A percentile compares a stretch with the other conserved stretches of the same genome.
Evolutionary conservation across 257 asterid species (phyloP).

Genomic region (Schizonepeta tenuifolia): DNA sequence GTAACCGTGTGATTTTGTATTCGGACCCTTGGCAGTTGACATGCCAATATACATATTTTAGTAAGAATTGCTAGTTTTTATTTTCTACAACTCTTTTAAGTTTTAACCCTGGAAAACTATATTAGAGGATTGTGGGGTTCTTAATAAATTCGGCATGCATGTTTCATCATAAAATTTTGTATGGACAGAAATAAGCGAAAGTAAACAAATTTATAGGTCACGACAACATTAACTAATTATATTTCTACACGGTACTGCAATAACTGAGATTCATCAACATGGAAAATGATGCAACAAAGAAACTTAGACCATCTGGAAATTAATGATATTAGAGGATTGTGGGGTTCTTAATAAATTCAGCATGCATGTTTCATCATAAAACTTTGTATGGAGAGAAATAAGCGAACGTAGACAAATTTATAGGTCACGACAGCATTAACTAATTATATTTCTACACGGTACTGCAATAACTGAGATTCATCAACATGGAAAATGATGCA

Average conservation of each 20-base stretch:
- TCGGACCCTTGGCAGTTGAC: too few relatives aligned
- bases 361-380: neutral
- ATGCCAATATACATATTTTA: too few relatives aligned
- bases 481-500: neutral
- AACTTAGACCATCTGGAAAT: too few relatives aligned
- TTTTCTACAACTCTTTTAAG: too few relatives aligned
- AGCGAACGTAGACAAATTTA: slow-evolving; percentile 17
- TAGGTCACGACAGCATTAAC: neutral
- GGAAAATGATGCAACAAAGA: neutral
- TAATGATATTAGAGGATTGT: too few relatives aligned
- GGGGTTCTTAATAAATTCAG: too few relatives aligned
- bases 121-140: too few relatives aligned
- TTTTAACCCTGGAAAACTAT: too few relatives aligned
- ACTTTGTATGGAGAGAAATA: slow-evolving; percentile 17
- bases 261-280: neutral
- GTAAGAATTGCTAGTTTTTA: too few relatives aligned
- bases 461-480: neutral
- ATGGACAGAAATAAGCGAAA: slow-evolving; percentile 20
- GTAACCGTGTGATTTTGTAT: too few relatives aligned
- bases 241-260: neutral
- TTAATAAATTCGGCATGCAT: slow-evolving; percentile 14
- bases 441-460: neutral
- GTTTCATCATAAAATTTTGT: neutral
- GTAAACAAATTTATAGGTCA: slow-evolving; percentile 12
- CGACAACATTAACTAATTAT: slow-evolving; percentile 9